Evolutionary conservation across 257 asterid genomes (phyloP).

Genomic region (Salvia splendens): DNA sequence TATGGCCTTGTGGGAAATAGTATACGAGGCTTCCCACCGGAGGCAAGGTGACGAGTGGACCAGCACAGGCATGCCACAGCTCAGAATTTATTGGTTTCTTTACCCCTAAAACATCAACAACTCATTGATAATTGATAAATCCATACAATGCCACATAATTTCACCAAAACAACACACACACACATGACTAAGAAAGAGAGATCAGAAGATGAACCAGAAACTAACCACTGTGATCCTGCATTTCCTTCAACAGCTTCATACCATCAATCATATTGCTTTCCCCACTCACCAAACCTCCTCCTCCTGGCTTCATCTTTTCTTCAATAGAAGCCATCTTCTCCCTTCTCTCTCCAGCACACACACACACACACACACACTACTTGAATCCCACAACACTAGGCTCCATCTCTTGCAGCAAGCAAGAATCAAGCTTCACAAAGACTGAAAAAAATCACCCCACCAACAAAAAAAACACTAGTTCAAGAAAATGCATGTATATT

Average conservation of each 20-base stretch:
- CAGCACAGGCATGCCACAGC: constrained; percentile 98
- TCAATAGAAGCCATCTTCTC: constrained; percentile 55
- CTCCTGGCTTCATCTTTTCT: constrained; percentile 51
- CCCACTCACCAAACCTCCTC: constrained; percentile 53
- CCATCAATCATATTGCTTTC: constrained; percentile 63
- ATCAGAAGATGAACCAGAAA: constrained; percentile 31
- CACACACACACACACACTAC: neutral
- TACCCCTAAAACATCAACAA: constrained; percentile 42
- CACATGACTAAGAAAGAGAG: too few relatives aligned
- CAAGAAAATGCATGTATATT: constrained; percentile 25
- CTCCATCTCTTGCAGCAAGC: constrained; percentile 37
- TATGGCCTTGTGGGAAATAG: constrained; percentile 91
- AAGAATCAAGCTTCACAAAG: constrained; percentile 19
- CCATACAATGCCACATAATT: constrained; percentile 9
- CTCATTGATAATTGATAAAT: neutral
- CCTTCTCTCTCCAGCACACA: neutral
- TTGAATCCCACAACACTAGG: neutral
- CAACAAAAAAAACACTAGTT: constrained; percentile 20
- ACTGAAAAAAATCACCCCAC: constrained; percentile 25
- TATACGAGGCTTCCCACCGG: constrained; percentile 89
- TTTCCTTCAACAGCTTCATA: constrained; percentile 83
- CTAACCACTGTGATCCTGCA: constrained; percentile 75
- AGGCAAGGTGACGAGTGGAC: constrained; percentile 86
- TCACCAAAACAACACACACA: neutral
- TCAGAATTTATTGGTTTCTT: constrained; percentile 72